These are phyloP conservation scores for Botrytis deweyae DNA, from an alignment of 2,329 filamentous ascomycete species.

Conservation along the genomic window DNA sequence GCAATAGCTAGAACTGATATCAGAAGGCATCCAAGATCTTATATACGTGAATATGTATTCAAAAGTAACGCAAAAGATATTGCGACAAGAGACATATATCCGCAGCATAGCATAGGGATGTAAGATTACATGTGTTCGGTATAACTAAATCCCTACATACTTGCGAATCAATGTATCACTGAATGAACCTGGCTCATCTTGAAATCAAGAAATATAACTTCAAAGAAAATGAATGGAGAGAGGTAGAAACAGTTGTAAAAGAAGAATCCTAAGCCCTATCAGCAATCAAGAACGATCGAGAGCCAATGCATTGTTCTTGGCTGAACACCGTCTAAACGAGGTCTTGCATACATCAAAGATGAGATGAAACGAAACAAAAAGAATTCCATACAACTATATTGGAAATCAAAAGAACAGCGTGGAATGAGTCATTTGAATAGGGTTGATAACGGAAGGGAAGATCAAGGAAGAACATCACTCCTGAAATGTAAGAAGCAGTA, in stretches of 20 bases:
- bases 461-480: not conserved
- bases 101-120: not conserved
- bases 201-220: not conserved
- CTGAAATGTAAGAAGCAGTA: not conserved
- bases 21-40: no score
- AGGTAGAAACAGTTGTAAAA: not conserved
- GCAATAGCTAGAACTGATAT: not conserved
- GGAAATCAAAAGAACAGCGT: not conserved
- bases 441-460: not conserved
- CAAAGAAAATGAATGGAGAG: not conserved
- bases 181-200: not conserved
- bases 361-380: slow-evolving; percentile 8
- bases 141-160: not conserved
- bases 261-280: not conserved
- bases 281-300: slow-evolving; percentile 4
- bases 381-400: not conserved
- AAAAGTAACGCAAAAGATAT: not conserved
- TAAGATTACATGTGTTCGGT: not conserved
- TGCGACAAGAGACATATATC: not conserved
- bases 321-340: not conserved
- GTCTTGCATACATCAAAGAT: not conserved
- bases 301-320: slow-evolving; percentile 11
- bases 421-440: not conserved
- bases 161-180: slow-evolving; percentile 10
- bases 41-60: no score